Percentiles rank a stretch among this genome's conserved stretches.
phyloP scores from a whole-genome alignment of 2,329 filamentous ascomycete genomes.

The Neoascochyta sp. region DNA sequence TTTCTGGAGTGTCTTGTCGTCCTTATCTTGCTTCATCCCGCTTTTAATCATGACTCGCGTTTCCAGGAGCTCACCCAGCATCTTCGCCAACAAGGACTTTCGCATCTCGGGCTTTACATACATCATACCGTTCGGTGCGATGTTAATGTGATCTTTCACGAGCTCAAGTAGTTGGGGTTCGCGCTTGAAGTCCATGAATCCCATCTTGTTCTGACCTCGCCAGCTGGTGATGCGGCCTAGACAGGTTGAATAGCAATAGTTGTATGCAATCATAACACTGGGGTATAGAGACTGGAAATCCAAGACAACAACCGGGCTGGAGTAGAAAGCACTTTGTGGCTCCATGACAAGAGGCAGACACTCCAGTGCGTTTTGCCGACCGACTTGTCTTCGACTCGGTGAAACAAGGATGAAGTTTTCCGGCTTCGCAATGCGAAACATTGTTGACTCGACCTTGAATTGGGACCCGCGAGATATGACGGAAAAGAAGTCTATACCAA shows the following conservation, averaged over 20 bases:
- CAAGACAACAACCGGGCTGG: slow-evolving; percentile 79
- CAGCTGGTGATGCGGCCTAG: slow-evolving; percentile 80
- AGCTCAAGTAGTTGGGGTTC: slow-evolving; percentile 71
- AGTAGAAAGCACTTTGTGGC: slow-evolving; percentile 91
- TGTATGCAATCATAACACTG: slow-evolving; percentile 98
- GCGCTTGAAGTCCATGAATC: slow-evolving; percentile 81
- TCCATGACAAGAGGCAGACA: slow-evolving; percentile 97
- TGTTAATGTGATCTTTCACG: slow-evolving; percentile 80
- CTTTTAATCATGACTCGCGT: slow-evolving; percentile 97
- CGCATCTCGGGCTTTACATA: slow-evolving; percentile 81
- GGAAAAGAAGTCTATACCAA: slow-evolving; percentile 95
- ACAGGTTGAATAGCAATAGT: slow-evolving; percentile 97
- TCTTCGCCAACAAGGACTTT: slow-evolving; percentile 88
- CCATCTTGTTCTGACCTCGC: slow-evolving; percentile 93
- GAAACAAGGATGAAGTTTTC: slow-evolving; percentile 91
- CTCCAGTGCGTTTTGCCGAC: slow-evolving; percentile 88
- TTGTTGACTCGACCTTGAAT: slow-evolving; percentile 97
- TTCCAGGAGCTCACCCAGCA: slow-evolving; percentile 93
- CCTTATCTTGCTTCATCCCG: slow-evolving; percentile 90
- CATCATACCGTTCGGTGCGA: slow-evolving; percentile 95
- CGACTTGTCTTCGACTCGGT: slow-evolving; percentile 86
- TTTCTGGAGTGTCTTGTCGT: slow-evolving; percentile 79
- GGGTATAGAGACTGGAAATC: slow-evolving; percentile 97
- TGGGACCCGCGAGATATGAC: slow-evolving; percentile 94
- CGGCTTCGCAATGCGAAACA: slow-evolving; percentile 97